Evolutionary conservation across 495 filamentous ascomycete genomes (phyloP), one percentile per base, ranked within the genome.

Genomic region (Penicillium malachiteum): DNA sequence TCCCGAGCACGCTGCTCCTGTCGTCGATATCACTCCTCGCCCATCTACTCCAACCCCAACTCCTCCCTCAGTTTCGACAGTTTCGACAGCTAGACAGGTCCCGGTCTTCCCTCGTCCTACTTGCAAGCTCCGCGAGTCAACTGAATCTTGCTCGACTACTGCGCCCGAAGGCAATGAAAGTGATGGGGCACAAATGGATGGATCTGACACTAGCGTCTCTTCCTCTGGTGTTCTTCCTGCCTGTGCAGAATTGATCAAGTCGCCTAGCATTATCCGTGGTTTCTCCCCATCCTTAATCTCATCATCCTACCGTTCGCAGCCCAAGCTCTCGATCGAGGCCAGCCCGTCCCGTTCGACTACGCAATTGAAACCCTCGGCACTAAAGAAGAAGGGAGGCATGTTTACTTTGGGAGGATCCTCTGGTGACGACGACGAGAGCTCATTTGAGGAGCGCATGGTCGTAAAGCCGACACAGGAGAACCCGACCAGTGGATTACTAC

Each of bases 241-340:
- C 46, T 51, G 72, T 62, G 50, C 65, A 12, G 78, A 78, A 48
- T 61, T 81, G 62, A 84, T 81, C 64, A 82, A 79, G 34, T 84
- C 85, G 1, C 87, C 89, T 51, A 90, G 86, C 65, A 80, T 97
- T 44, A 85, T 96, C 50, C 86, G 90, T 54, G 94, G 93, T 17
- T 98, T 97, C 70, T 90, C 89, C 0, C 90, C 89, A 6, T 87
- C 87, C 16, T 81, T 86, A 40, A 79, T 90, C 12, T 88, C 90
- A 2, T 87, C 86, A 0, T 89, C 88, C 5, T 86, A 84, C 62
- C 83, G 87, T 55, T 88, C 87, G 31, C 73, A 81, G 56, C 75
- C 83, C 9, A 75, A 78, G 55, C 66, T 88, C 34, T 69, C 79
- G 48, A 62, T 64, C 35, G 74, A 75, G 4, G 71, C 77, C 12